Base-by-base conservation (phyloP, 2,329 filamentous ascomycete species). In the Acarospora socialis region DNA sequence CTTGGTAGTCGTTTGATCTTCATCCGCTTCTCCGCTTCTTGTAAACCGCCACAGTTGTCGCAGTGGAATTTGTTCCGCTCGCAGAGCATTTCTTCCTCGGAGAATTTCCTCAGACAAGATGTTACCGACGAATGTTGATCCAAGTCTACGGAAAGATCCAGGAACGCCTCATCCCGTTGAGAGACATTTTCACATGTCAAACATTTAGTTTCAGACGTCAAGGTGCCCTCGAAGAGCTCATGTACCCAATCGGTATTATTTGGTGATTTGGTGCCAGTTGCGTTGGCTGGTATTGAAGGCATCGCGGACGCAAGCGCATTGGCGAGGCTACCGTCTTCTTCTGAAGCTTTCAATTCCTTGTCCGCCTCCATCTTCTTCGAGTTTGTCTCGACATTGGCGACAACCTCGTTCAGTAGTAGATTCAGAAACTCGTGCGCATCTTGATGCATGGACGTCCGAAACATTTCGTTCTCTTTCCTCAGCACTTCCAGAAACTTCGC, bases 51-150 rank as follows among this genome's bases (percentile, higher is more conserved):
- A 46, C 90, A 98, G 46, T 86, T 86, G 53, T 98, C 90, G 58
- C 90, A 98, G 51, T 98, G 87, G 44, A 98, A 98, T 52, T 98
- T 98, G 63, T 98, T 95, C 38, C 86, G 72, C 59, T 98, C 90
- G 51, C 90, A 95, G 36, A 98, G 68, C 83, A 95, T 94, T 56
- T 98, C 90, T 48, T 95, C 90, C 27, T 90, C 84, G 0, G 90
- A 98, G 49, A 98, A 98, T 48, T 94, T 93, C 37, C 82, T 73
- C 42, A 98, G 59, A 52, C 90, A 98, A 16, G 90, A 87, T 3
- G 90, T 95, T 3, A 98, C 90, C 0, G 90, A 98, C 1, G 86
- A 86, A 52, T 95, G 84, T 49, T 94, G 78, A 43, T 93, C 84
- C 8, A 98, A 63, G 55, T 98, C 90, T 34, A 98, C 93, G 0